phyloP scores from a whole-genome alignment of 495 filamentous ascomycete genomes.

The Penicillium canescens region DNA sequence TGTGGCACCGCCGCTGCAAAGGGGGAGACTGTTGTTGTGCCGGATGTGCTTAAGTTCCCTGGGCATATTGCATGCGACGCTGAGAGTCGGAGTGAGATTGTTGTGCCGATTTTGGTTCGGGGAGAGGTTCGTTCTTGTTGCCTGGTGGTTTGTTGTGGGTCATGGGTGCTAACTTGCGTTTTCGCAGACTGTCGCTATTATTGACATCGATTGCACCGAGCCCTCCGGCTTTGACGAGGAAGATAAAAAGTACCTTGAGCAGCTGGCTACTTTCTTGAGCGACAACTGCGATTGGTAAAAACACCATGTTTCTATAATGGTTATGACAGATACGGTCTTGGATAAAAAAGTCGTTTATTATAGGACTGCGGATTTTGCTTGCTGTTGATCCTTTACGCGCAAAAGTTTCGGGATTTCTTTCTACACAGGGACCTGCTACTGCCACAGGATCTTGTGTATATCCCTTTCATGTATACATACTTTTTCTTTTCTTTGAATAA shows the following conservation, averaged over 20 bases:
- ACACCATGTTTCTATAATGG: not conserved
- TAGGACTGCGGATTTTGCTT: not conserved
- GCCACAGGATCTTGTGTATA: constrained; percentile 2
- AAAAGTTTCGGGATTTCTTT: constrained; percentile 6
- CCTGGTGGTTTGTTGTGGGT: not conserved
- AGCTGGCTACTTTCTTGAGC: constrained; percentile 64
- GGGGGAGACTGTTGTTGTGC: constrained; percentile 66
- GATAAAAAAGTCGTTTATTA: constrained; percentile 1
- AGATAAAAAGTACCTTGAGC: constrained; percentile 69
- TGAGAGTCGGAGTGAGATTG: constrained; percentile 83
- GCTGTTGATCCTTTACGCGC: not conserved
- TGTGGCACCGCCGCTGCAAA: constrained; percentile 75
- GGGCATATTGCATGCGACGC: constrained; percentile 92
- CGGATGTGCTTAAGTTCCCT: constrained; percentile 74
- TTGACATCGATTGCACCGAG: constrained; percentile 82
- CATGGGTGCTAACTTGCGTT: constrained; percentile 6
- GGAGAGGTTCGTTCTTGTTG: constrained; percentile 50
- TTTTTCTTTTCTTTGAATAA: not conserved
- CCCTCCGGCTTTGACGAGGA: constrained; percentile 72
- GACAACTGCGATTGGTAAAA: constrained; percentile 71
- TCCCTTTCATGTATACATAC: not conserved
- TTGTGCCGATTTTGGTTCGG: constrained; percentile 71
- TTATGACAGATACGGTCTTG: not conserved
- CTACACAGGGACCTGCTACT: not conserved
- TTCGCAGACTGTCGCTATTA: constrained; percentile 73